Percentiles rank a stretch among this genome's conserved stretches.
These are phyloP conservation scores for Zalaria obscura DNA, from an alignment of 2,329 filamentous ascomycete genomes.

Conservation along the genomic window DNA sequence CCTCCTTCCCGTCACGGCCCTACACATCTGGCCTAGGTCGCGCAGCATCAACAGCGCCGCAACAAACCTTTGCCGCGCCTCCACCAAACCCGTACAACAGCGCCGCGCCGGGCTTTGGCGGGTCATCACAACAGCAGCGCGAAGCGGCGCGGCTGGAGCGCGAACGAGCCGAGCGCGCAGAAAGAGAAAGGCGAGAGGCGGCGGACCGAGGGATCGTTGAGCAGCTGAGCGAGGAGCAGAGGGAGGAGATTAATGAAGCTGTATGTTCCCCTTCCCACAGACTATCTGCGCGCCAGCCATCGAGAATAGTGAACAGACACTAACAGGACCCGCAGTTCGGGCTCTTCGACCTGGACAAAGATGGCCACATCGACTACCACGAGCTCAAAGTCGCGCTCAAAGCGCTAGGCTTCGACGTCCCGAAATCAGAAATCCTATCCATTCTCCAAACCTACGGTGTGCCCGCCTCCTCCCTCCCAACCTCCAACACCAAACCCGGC, in stretches of 20 bases:
- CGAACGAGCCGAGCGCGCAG: conserved; percentile 23
- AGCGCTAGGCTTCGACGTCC: conserved; percentile 83
- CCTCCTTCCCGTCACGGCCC: conserved; percentile 40
- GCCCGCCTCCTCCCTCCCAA: conserved; percentile 23
- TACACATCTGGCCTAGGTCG: conserved; percentile 35
- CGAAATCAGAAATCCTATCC: conserved; percentile 70
- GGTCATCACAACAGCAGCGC: conserved; percentile 24
- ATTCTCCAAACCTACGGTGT: conserved; percentile 73
- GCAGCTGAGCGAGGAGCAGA: conserved; percentile 50
- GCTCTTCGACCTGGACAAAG: conserved; percentile 93
- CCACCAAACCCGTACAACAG: conserved; percentile 15
- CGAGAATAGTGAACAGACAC: too few relatives aligned
- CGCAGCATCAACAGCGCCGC: conserved; percentile 17
- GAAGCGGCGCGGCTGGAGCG: conserved; percentile 28
- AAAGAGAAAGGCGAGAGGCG: conserved; percentile 22
- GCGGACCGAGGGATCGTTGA: conserved; percentile 33
- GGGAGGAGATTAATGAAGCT: conserved; percentile 77
- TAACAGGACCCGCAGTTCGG: conserved; percentile 48
- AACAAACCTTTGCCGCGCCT: conserved; percentile 17
- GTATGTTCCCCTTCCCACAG: conserved; percentile 36
- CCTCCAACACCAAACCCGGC: conserved; percentile 25
- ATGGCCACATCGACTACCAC: conserved; percentile 89
- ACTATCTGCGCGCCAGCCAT: too few relatives aligned
- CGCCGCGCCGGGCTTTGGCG: conserved; percentile 16
- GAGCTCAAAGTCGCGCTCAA: conserved; percentile 95